Evolutionary conservation across 2,329 filamentous ascomycete genomes (phyloP).

Genomic region (Chrysoporthe puriensis): DNA sequence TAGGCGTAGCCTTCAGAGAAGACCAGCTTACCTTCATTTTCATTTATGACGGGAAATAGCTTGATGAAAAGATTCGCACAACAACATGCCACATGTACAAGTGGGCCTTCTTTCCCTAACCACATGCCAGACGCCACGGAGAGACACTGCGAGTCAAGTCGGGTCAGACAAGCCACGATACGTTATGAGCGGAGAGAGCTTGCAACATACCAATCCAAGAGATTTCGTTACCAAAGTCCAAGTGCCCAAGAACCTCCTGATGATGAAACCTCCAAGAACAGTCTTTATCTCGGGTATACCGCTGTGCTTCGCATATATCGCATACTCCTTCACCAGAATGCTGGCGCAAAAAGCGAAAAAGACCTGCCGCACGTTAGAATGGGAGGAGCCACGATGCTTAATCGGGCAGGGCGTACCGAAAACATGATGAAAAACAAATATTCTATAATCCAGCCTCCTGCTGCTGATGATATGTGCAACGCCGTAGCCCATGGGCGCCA

Average conservation of each 20-base stretch:
- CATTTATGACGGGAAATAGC: constrained; percentile 76
- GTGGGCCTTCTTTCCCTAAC: constrained; percentile 92
- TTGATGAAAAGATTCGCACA: constrained; percentile 95
- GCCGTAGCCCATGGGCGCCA: constrained; percentile 87
- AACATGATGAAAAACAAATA: constrained; percentile 87
- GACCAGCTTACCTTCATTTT: constrained; percentile 73
- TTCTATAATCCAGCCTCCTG: constrained; percentile 79
- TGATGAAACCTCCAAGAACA: constrained; percentile 90
- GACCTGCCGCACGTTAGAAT: constrained; percentile 54
- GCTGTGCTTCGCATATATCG: constrained; percentile 87
- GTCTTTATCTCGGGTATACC: constrained; percentile 99
- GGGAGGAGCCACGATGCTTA: too few relatives aligned
- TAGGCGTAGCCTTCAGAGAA: neutral
- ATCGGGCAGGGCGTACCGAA: constrained; percentile 61
- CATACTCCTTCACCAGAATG: constrained; percentile 80
- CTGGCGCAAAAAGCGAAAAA: constrained; percentile 78
- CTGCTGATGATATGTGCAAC: constrained; percentile 65
- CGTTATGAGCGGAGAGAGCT: neutral
- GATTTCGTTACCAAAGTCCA: constrained; percentile 94
- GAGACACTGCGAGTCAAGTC: constrained; percentile 64
- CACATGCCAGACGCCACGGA: constrained; percentile 94
- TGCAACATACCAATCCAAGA: constrained; percentile 69
- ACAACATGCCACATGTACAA: constrained; percentile 96
- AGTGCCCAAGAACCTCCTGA: constrained; percentile 79
- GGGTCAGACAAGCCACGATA: constrained; percentile 14